These are phyloP conservation scores for Hypericum androsaemum DNA, from an alignment of 345 rosid genomes.

Conservation along the genomic window DNA sequence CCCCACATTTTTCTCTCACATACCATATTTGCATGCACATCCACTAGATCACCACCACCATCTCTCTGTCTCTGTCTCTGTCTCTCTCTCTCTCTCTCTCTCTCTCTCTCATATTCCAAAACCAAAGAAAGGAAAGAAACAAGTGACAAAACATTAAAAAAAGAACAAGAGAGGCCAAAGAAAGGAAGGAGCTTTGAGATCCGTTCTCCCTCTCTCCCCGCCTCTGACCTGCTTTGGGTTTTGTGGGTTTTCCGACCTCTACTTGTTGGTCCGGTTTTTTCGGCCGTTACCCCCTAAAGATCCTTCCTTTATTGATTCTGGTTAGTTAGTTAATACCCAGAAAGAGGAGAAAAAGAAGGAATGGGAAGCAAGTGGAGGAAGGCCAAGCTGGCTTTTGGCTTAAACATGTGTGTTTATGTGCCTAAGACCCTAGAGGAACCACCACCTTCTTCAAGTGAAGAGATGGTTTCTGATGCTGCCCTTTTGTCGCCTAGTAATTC, in stretches of 20 bases:
- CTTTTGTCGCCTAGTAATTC: constrained; percentile 57
- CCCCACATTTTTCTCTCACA: no score
- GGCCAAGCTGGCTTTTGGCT: constrained; percentile 22
- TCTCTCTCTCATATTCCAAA: constrained; percentile 3
- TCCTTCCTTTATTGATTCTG: neutral
- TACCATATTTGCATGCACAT: no score
- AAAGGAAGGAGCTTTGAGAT: constrained; percentile 3
- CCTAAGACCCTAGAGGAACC: constrained; percentile 21
- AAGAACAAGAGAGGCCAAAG: neutral
- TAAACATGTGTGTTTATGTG: constrained; percentile 21
- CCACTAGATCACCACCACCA: no score
- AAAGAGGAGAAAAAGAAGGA: constrained; percentile 1
- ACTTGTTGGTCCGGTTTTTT: neutral
- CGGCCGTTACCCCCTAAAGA: neutral
- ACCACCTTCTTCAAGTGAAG: constrained; percentile 30
- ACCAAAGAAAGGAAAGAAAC: neutral
- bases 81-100: neutral
- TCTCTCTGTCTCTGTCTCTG: no score
- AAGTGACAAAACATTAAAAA: neutral
- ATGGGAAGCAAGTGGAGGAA: constrained; percentile 26
- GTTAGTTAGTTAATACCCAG: neutral
- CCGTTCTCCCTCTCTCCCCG: neutral
- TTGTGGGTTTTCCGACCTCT: neutral
- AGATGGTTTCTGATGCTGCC: constrained; percentile 74
- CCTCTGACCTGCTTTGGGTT: neutral